phyloP scores from a whole-genome alignment of 495 filamentous ascomycete genomes.

The Neurospora sublineolata region DNA sequence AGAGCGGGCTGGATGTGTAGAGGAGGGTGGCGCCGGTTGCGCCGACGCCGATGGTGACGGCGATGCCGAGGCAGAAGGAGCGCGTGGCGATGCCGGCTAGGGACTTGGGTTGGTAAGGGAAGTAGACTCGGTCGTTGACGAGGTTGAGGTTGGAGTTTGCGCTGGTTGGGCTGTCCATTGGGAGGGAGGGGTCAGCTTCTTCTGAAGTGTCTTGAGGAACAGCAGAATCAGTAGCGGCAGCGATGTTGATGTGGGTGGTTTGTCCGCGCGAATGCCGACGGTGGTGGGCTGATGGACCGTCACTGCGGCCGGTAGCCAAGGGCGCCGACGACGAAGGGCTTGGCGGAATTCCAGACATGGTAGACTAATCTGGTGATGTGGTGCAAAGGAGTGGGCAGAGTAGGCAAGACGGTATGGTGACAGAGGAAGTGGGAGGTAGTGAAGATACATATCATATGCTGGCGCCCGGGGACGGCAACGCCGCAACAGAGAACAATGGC shows the following conservation, averaged over 20 bases:
- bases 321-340: background rate
- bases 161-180: constrained; percentile 21
- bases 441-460: constrained; percentile 1
- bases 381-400: background rate
- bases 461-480: background rate
- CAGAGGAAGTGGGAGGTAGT: background rate
- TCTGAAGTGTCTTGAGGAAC: background rate
- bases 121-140: constrained; percentile 24
- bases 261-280: background rate
- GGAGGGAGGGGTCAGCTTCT: constrained; percentile 24
- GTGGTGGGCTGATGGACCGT: background rate
- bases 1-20: constrained; percentile 41
- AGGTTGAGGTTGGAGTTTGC: constrained; percentile 6
- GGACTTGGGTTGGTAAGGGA: constrained; percentile 52
- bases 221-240: background rate
- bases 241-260: background rate
- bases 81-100: constrained; percentile 72
- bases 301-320: background rate
- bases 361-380: background rate
- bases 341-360: background rate
- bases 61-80: constrained; percentile 41
- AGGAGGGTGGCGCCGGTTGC: constrained; percentile 31
- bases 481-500: background rate
- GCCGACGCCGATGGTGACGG: constrained; percentile 30
- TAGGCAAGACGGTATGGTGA: background rate